Percentiles rank a stretch among this genome's conserved stretches.
Conservation (phyloP, 1,284 basidiomycete species). For the Cutaneotrichosporon cutaneum region DNA sequence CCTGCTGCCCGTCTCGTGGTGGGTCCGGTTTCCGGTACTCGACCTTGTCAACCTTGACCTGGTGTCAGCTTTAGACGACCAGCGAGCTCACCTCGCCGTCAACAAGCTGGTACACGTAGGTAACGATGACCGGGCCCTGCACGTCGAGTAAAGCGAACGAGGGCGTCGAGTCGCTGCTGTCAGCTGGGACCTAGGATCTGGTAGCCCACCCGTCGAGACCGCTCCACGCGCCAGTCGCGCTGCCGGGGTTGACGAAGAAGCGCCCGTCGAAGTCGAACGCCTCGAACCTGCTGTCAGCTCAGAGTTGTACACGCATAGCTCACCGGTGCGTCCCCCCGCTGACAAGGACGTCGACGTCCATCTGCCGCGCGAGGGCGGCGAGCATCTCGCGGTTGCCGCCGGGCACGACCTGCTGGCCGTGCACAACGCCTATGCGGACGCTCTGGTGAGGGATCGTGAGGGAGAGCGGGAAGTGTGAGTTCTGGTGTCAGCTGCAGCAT, state of each 20-base stretch:
- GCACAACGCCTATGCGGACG: conserved; percentile 86
- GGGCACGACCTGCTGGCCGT: conserved; percentile 93
- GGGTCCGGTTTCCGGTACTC: conserved; percentile 25
- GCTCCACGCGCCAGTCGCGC: conserved; percentile 91
- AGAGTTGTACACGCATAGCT: conserved; percentile 36
- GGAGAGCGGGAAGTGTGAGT: conserved; percentile 70
- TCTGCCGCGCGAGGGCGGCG: conserved; percentile 80
- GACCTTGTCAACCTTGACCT: conserved; percentile 57
- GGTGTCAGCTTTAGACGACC: conserved; percentile 3
- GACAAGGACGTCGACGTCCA: conserved; percentile 95
- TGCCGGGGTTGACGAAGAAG: conserved; percentile 96
- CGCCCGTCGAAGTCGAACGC: conserved; percentile 85
- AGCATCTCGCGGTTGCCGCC: conserved; percentile 88
- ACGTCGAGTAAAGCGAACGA: conserved; percentile 94
- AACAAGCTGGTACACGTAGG: conserved; percentile 91
- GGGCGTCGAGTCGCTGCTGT: conserved; percentile 63
- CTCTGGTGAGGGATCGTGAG: conserved; percentile 72
- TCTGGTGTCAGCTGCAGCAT: conserved; percentile 25
- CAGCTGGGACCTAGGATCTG: background rate
- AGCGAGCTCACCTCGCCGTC: conserved; percentile 72
- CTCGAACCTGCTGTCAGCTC: conserved; percentile 67
- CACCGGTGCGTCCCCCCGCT: conserved; percentile 93
- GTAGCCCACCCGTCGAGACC: conserved; percentile 64
- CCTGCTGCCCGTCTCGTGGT: conserved; percentile 27
- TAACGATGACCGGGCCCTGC: conserved; percentile 89